Conservation (phyloP, 352 stramenopile genomes). For the Globisporangium cylindrosporum region DNA sequence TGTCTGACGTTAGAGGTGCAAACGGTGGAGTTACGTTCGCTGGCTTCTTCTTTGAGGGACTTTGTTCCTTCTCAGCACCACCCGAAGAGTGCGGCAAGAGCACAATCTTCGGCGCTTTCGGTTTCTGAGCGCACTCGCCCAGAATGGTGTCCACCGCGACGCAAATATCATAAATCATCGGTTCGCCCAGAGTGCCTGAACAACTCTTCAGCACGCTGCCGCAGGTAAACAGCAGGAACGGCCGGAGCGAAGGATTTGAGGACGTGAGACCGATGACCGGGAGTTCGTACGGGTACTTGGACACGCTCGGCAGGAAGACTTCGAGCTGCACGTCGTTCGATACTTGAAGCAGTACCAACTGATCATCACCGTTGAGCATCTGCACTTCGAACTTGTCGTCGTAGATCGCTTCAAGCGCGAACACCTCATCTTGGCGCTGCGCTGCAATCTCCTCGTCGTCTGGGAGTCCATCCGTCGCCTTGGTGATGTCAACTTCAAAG, state of each 20-base stretch:
- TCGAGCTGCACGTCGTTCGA: constrained; percentile 46
- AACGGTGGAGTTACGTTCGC: not conserved
- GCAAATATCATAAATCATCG: constrained; percentile 81
- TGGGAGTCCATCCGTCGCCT: not conserved
- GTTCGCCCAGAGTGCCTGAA: constrained; percentile 53
- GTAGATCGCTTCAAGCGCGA: constrained; percentile 83
- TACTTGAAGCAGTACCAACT: constrained; percentile 48
- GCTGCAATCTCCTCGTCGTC: constrained; percentile 45
- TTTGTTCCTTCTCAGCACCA: not conserved
- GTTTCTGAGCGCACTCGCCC: constrained; percentile 27
- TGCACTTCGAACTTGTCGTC: constrained; percentile 56
- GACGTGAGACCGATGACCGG: constrained; percentile 51
- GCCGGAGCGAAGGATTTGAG: constrained; percentile 32
- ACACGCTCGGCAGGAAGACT: constrained; percentile 45
- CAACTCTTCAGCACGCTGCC: constrained; percentile 53
- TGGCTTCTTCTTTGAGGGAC: not conserved
- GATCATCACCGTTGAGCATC: constrained; percentile 23
- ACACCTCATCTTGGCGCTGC: constrained; percentile 69
- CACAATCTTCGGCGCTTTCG: constrained; percentile 30
- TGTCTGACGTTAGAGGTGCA: not conserved
- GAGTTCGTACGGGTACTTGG: constrained; percentile 76
- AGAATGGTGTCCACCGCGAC: constrained; percentile 62
- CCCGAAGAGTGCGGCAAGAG: constrained; percentile 22
- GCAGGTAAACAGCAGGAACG: constrained; percentile 43
- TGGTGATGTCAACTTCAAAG: constrained; percentile 27